Percentiles rank a stretch among this genome's conserved stretches.
These are phyloP conservation scores for Pseudonitzschia multiseries DNA, from an alignment of 108 stramenopile genomes.

Conservation along the genomic window DNA sequence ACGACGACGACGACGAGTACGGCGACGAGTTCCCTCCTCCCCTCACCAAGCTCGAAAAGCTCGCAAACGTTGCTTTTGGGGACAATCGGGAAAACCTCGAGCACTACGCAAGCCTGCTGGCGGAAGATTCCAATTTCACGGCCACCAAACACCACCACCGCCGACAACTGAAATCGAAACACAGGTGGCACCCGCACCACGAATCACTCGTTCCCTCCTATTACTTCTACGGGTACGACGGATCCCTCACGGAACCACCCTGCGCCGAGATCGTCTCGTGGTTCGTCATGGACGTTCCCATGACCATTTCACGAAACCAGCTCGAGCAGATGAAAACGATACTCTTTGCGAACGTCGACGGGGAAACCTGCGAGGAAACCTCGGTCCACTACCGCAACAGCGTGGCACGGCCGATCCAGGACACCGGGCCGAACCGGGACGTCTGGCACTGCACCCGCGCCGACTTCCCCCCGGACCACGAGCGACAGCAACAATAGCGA, in stretches of 20 bases:
- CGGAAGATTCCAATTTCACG: background rate
- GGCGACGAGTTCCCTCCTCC: background rate
- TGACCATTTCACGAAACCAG: conserved; percentile 56
- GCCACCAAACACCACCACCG: conserved; percentile 21
- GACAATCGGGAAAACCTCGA: background rate
- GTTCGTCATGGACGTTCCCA: conserved; percentile 73
- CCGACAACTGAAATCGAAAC: conserved; percentile 16
- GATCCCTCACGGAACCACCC: conserved; percentile 83
- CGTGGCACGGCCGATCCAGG: conserved; percentile 73
- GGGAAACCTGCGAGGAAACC: conserved; percentile 51
- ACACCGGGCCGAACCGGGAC: conserved; percentile 35
- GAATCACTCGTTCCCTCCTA: conserved; percentile 49
- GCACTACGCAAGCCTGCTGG: background rate
- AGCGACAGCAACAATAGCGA: too few relatives aligned
- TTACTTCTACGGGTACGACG: conserved; percentile 78
- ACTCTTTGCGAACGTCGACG: conserved; percentile 68
- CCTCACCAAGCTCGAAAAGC: background rate
- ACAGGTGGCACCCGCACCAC: conserved; percentile 71
- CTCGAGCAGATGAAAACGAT: conserved; percentile 68
- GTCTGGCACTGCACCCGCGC: conserved; percentile 53
- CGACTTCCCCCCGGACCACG: conserved; percentile 40
- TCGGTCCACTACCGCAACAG: conserved; percentile 67
- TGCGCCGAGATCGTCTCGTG: conserved; percentile 79
- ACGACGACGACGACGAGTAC: background rate
- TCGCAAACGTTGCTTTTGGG: background rate